Evolutionary conservation across 2,329 filamentous ascomycete species (phyloP).

Genomic region (Aspergillus luchuensis): DNA sequence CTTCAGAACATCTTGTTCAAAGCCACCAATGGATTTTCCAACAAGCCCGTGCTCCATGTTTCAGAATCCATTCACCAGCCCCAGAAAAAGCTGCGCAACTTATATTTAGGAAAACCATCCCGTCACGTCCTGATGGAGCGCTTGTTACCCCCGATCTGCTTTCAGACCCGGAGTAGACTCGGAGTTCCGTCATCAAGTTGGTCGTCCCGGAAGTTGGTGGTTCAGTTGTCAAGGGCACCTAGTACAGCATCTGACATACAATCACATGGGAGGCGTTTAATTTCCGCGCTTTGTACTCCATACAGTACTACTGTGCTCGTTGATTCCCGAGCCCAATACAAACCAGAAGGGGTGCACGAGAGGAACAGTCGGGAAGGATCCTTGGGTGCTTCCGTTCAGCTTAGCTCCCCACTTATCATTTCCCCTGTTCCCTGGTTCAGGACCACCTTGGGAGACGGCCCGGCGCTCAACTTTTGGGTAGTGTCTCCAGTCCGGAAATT

Average conservation of each 20-base stretch:
- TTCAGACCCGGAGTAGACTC: not conserved
- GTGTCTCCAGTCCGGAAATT: conserved; percentile 20
- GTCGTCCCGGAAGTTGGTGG: not conserved
- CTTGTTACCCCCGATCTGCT: not conserved
- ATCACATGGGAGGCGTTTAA: not conserved
- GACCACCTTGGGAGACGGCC: conserved; percentile 4
- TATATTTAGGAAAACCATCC: not conserved
- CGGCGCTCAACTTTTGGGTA: conserved; percentile 13
- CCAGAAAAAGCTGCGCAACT: not conserved
- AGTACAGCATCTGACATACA: not conserved
- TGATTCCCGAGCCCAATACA: not conserved
- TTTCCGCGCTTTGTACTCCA: not conserved
- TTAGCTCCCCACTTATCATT: conserved; percentile 22
- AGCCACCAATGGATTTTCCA: conserved; percentile 17
- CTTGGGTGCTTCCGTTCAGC: conserved; percentile 14
- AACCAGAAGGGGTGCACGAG: not conserved
- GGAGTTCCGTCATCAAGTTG: not conserved
- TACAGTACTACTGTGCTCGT: not conserved
- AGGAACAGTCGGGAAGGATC: conserved; percentile 14
- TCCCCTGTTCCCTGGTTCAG: conserved; percentile 14
- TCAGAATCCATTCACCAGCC: conserved; percentile 8
- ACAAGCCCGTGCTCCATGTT: conserved; percentile 25
- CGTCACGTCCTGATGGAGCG: not conserved
- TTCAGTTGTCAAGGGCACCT: not conserved
- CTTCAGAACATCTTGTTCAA: not conserved